Percentiles rank a stretch among this genome's conserved stretches.
Conservation (phyloP, 2,329 filamentous ascomycete species). For the Exophiala calicioides region DNA sequence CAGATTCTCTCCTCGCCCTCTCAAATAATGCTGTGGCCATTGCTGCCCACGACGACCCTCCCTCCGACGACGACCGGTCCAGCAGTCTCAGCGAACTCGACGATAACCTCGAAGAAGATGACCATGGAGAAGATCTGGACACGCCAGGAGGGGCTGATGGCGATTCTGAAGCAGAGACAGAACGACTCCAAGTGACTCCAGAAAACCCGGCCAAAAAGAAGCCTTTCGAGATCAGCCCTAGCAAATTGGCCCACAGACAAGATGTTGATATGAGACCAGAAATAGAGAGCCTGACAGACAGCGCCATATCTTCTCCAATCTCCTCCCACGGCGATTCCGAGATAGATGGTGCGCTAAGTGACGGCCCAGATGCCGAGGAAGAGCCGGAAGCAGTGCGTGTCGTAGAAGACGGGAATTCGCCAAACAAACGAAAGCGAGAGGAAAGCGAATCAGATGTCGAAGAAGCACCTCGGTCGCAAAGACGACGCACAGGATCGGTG, state of each 20-base stretch:
- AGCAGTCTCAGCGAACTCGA: slow-evolving; percentile 93
- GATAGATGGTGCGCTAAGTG: slow-evolving; percentile 26
- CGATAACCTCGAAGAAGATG: slow-evolving; percentile 60
- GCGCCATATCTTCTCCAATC: slow-evolving; percentile 31
- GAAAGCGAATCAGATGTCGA: slow-evolving; percentile 25
- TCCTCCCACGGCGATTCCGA: slow-evolving; percentile 29
- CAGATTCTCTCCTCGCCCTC: slow-evolving; percentile 36
- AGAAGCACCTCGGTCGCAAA: slow-evolving; percentile 37
- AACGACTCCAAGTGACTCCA: slow-evolving; percentile 88
- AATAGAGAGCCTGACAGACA: slow-evolving; percentile 41
- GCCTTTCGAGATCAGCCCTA: slow-evolving; percentile 69
- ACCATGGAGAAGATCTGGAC: slow-evolving; percentile 30
- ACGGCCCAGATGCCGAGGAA: slow-evolving; percentile 26
- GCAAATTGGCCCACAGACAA: slow-evolving; percentile 65
- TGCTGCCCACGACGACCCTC: slow-evolving; percentile 45
- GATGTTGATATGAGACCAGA: slow-evolving; percentile 30
- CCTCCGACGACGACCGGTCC: slow-evolving; percentile 69
- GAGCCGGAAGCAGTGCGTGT: slow-evolving; percentile 25
- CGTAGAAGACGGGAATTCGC: slow-evolving; percentile 10
- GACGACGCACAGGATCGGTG: slow-evolving; percentile 38
- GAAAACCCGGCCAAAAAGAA: slow-evolving; percentile 59
- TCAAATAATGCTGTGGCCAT: slow-evolving; percentile 38
- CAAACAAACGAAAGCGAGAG: slow-evolving; percentile 40
- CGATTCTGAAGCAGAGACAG: slow-evolving; percentile 88
- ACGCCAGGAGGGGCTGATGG: slow-evolving; percentile 55